Percentiles rank a stretch among this genome's conserved stretches.
phyloP scores from a whole-genome alignment of 257 asterid genomes.

The Dorcoceras hygrometricum region DNA sequence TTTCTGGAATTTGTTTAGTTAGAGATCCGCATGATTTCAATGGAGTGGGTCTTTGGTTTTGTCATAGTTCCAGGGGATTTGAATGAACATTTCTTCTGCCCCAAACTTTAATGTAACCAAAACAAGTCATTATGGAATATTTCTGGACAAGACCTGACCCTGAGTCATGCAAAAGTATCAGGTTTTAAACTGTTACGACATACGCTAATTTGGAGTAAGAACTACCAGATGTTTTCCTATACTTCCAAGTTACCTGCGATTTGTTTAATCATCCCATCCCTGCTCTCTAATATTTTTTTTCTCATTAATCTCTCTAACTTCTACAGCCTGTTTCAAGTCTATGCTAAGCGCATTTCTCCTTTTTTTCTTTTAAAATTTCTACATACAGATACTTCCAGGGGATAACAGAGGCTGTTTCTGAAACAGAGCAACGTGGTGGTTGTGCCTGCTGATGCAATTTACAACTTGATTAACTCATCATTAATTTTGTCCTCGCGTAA shows the following conservation, averaged over 20 bases:
- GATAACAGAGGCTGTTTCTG: conserved; percentile 78
- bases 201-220: not conserved
- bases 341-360: not conserved
- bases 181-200: not conserved
- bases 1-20: not conserved
- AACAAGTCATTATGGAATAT: not conserved
- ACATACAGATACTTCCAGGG: conserved; percentile 77
- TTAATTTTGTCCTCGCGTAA: conserved; percentile 20
- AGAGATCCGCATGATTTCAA: not conserved
- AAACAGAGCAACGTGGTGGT: conserved; percentile 80
- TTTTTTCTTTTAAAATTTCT: conserved; percentile 18
- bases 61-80: not conserved
- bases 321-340: not conserved
- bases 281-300: not conserved
- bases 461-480: conserved; percentile 18
- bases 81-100: too few species aligned
- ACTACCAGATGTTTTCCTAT: not conserved
- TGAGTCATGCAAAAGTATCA: not conserved
- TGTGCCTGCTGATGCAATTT: conserved; percentile 71
- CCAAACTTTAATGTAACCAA: not conserved
- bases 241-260: not conserved
- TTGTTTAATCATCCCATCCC: not conserved
- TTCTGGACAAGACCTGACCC: not conserved
- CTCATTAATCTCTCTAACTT: too few species aligned
- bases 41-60: not conserved